Conservation (phyloP, 2,329 filamentous ascomycete species). For the Fusarium poae region DNA sequence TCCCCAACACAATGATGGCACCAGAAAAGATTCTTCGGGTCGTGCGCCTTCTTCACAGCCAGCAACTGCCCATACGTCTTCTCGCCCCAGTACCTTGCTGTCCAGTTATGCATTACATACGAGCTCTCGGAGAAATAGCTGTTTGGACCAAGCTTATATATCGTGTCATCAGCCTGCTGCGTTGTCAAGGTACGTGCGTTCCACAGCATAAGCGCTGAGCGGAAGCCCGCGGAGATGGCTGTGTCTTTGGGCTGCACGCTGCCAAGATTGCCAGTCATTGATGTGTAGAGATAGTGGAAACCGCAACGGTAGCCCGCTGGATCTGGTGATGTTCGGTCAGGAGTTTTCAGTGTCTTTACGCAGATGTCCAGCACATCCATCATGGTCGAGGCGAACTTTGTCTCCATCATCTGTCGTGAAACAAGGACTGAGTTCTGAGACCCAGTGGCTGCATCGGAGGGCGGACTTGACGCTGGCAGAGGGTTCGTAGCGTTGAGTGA, state of each 20-base stretch:
- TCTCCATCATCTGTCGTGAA: conserved; percentile 4
- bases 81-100: conserved; percentile 6
- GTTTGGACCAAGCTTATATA: conserved; percentile 5
- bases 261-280: conserved; percentile 4
- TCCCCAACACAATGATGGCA: conserved; percentile 20
- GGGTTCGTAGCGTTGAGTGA: background rate
- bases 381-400: conserved; percentile 8
- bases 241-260: background rate
- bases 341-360: background rate
- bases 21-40: conserved; percentile 4
- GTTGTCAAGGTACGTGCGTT: conserved; percentile 6
- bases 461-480: background rate
- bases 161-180: conserved; percentile 1
- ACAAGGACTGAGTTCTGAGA: conserved; percentile 17
- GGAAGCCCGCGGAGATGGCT: conserved; percentile 5
- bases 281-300: conserved; percentile 12
- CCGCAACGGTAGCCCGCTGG: background rate
- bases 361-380: conserved; percentile 14
- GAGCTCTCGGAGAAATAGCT: conserved; percentile 23
- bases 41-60: conserved; percentile 11
- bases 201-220: conserved; percentile 9
- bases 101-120: conserved; percentile 20
- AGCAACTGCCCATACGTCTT: conserved; percentile 4
- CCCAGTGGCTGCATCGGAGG: conserved; percentile 4
- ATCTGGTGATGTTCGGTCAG: background rate